Conservation (phyloP, 2,329 filamentous ascomycete species). For the Cladosporium sp. region DNA sequence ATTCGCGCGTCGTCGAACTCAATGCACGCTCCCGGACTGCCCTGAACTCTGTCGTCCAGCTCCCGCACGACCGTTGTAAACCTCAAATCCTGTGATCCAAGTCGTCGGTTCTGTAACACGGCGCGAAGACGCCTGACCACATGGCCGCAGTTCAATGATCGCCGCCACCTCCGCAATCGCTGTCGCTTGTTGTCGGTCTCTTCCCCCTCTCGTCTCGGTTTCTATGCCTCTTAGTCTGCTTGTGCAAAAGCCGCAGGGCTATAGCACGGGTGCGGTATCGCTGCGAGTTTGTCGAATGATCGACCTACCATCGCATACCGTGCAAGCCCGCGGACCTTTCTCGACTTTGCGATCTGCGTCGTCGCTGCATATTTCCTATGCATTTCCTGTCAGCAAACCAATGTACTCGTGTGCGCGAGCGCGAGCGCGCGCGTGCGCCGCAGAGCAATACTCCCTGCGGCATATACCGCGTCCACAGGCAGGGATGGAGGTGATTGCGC, state of each 20-base stretch:
- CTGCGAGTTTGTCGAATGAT: background rate
- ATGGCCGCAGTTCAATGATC: conserved; percentile 1
- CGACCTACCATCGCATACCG: background rate
- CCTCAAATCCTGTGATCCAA: conserved; percentile 12
- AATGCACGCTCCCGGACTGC: conserved; percentile 11
- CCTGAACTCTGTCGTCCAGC: conserved; percentile 11
- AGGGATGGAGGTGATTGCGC: conserved; percentile 8
- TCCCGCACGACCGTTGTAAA: conserved; percentile 9
- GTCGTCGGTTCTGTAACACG: conserved; percentile 9
- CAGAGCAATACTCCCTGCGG: conserved; percentile 6
- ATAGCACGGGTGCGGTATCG: conserved; percentile 3
- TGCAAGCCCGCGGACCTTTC: background rate
- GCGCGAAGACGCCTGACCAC: conserved; percentile 5
- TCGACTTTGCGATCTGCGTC: background rate
- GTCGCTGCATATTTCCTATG: no score
- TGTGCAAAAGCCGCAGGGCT: background rate
- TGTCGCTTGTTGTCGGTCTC: background rate
- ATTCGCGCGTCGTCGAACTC: conserved; percentile 10
- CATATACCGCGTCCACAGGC: conserved; percentile 1
- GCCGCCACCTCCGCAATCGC: conserved; percentile 11
- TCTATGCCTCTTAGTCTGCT: no score
- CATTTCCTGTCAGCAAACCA: no score
- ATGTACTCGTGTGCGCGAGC: no score
- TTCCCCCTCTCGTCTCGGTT: no score
- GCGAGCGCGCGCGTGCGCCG: no score